Conservation (phyloP, 1,284 basidiomycete genomes). For the Fomitopsis betulina region DNA sequence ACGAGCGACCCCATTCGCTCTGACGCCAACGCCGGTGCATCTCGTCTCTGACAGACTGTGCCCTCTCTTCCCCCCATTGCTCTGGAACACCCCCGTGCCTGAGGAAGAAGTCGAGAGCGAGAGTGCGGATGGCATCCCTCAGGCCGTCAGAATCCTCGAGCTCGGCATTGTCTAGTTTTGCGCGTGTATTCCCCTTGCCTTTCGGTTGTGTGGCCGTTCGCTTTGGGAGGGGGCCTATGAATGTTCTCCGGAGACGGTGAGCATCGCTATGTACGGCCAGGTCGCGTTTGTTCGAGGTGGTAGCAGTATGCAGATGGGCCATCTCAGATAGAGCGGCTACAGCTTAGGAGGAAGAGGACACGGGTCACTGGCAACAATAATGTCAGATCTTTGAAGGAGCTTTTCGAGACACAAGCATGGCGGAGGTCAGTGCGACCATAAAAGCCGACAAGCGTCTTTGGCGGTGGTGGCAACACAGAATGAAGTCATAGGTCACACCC, state of each 20-base stretch:
- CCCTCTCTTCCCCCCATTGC: conserved; percentile 59
- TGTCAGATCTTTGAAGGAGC: too few species aligned
- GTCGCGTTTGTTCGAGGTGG: background rate
- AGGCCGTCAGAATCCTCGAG: conserved; percentile 37
- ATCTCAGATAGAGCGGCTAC: background rate
- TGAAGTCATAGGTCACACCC: background rate
- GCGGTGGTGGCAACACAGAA: too few species aligned
- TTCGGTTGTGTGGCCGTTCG: background rate
- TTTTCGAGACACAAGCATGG: too few species aligned
- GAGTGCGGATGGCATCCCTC: conserved; percentile 43
- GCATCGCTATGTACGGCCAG: background rate
- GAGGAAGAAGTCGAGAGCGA: conserved; percentile 61
- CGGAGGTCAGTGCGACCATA: too few species aligned
- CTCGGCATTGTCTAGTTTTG: conserved; percentile 1
- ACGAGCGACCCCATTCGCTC: conserved; percentile 59
- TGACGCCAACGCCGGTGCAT: conserved; percentile 59
- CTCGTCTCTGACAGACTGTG: conserved; percentile 46
- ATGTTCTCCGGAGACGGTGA: background rate
- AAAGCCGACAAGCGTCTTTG: too few species aligned
- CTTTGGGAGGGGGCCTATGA: background rate
- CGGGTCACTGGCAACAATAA: too few species aligned
- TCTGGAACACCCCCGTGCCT: conserved; percentile 55
- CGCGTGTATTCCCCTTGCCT: conserved; percentile 5
- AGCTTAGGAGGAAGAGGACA: background rate
- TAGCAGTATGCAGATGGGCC: background rate